Conservation (phyloP, 164 flowering plant genomes). For the Stephania cephalantha region DNA sequence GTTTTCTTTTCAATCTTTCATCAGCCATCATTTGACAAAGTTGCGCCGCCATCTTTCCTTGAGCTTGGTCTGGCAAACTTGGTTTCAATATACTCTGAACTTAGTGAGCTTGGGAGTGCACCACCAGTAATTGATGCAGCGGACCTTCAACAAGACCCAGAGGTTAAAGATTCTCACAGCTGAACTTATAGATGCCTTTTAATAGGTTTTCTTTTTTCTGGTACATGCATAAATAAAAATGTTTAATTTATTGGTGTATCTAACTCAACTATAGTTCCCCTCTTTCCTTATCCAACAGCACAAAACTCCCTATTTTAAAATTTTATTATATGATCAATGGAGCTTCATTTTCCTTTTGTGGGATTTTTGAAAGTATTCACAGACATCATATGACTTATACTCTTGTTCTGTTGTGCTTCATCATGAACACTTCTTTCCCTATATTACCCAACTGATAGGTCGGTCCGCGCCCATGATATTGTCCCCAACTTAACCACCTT, state of each 20-base stretch:
- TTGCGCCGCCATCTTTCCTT: slow-evolving; percentile 59
- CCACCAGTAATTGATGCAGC: slow-evolving; percentile 76
- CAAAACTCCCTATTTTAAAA: neutral
- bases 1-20: slow-evolving; percentile 14
- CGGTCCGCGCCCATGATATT: too few species aligned
- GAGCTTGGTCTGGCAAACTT: slow-evolving; percentile 70
- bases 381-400: neutral
- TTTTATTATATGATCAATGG: too few species aligned
- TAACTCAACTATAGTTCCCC: neutral
- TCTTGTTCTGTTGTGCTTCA: too few species aligned
- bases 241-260: neutral
- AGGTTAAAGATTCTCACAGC: slow-evolving; percentile 35
- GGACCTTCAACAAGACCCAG: slow-evolving; percentile 76
- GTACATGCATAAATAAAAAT: neutral
- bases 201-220: neutral
- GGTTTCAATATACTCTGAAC: slow-evolving; percentile 67
- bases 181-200: neutral
- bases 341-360: neutral
- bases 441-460: too few species aligned
- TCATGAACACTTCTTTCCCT: too few species aligned
- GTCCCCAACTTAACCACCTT: too few species aligned
- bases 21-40: slow-evolving; percentile 86
- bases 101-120: slow-evolving; percentile 56
- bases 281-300: neutral
- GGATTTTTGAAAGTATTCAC: neutral